Base-by-base conservation (phyloP, 2,329 filamentous ascomycete genomes). In the Cadophora sp. region DNA sequence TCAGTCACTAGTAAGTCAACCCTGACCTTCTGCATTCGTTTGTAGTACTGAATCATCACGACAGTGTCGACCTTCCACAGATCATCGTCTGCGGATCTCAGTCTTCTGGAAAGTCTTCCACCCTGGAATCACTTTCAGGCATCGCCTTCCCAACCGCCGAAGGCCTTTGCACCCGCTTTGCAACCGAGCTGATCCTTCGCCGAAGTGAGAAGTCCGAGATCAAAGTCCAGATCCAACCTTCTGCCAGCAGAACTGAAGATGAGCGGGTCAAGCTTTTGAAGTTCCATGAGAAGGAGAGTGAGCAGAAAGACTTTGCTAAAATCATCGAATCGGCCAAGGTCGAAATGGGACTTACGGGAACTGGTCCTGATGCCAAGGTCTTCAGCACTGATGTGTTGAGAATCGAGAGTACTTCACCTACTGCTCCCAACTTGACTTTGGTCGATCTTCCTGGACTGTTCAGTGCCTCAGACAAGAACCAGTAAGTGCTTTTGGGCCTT, bases 71-170 rank as follows among this genome's bases (percentile, higher is more conserved):
- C 75, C 80, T 84, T 75, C 76, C 81, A 67, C 80, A 86, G 77
- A 76, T 85, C 78, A 78, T 80, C n/a, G 79, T 80, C 19, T 75
- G 77, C 19, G 80, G 81, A 7, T 80, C 81, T 62, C 79, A 82
- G 64, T 81, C 78, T 0, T 77, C 76, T 48, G 80, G 81, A 1
- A 79, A 76, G 74, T 77, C 69, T 29, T 81, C 74, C 19, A 66
- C 76, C 12, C 67, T 79, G n/a, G 71, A 80, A 72, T 69, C 76
- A 51, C 11, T 80, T 61, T 81, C 79, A 1, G 73, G 74, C 0
- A 70, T 82, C 1, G 75, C 77, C 1, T 81, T 83, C 66, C 81
- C 81, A 16, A 77, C 76, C 3, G 74, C 77, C 16, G 75, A 74
- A 40, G 78, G 77, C 1, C 73, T 81, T 3, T 83, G 81, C 55